Conservation (phyloP, 2,329 filamentous ascomycete species). For the Colletotrichum sp. region DNA sequence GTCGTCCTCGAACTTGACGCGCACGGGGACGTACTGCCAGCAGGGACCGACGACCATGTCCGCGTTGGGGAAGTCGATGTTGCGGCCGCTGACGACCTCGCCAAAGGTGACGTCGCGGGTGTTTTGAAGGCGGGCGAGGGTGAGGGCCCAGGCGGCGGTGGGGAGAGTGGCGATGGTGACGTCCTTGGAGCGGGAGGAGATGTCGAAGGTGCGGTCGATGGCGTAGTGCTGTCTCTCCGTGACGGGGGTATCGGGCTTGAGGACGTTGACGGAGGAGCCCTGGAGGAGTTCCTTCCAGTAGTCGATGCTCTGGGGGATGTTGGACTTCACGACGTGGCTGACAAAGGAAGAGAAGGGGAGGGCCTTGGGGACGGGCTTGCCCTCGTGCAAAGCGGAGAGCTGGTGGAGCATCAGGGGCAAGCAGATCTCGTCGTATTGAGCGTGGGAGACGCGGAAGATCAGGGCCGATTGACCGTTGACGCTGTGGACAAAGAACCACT, state of each 20-base stretch:
- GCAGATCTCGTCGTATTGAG: constrained; percentile 74
- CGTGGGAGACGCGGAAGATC: constrained; percentile 68
- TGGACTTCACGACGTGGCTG: constrained; percentile 42
- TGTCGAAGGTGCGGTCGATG: constrained; percentile 46
- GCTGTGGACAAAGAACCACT: constrained; percentile 58
- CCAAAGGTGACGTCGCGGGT: constrained; percentile 67
- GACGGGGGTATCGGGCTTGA: constrained; percentile 44
- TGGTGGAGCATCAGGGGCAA: constrained; percentile 66
- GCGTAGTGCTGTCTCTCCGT: constrained; percentile 43
- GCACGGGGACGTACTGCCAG: constrained; percentile 71
- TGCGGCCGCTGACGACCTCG: constrained; percentile 69
- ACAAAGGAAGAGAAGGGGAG: constrained; percentile 53
- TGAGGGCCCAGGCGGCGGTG: constrained; percentile 71
- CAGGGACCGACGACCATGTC: constrained; percentile 68
- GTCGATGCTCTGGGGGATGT: constrained; percentile 54
- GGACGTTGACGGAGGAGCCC: constrained; percentile 53
- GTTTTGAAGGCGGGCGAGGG: constrained; percentile 59
- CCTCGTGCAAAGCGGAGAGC: constrained; percentile 58
- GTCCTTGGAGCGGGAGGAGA: constrained; percentile 54
- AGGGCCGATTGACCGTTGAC: constrained; percentile 44
- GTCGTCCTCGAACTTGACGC: constrained; percentile 56
- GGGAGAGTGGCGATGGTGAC: constrained; percentile 69
- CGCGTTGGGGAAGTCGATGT: constrained; percentile 58
- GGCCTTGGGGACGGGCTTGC: constrained; percentile 31
- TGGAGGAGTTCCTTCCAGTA: constrained; percentile 68